Conservation (phyloP, 2,329 filamentous ascomycete genomes). For the Paecilomyces sp. region DNA sequence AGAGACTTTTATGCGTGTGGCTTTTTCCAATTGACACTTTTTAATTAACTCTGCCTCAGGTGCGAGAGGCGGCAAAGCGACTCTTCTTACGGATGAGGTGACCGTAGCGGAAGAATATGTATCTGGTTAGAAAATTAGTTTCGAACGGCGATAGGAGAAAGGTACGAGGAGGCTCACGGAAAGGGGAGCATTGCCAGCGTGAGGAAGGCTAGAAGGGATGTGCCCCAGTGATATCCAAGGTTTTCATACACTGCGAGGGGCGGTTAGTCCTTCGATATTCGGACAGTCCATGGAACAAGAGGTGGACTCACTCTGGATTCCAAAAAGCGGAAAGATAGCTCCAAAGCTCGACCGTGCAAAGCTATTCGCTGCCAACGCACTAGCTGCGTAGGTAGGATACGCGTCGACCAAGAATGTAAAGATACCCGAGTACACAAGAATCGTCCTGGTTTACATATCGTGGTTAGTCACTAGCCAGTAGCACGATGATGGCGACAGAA, state of each 20-base stretch:
- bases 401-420: slow-evolving; percentile 78
- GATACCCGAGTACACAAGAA: slow-evolving; percentile 74
- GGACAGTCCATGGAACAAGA: neutral
- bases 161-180: slow-evolving; percentile 24
- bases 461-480: slow-evolving; percentile 1
- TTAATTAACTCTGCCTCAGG: slow-evolving; percentile 4
- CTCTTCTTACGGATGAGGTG: slow-evolving; percentile 34
- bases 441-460: slow-evolving; percentile 48
- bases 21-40: neutral
- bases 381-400: slow-evolving; percentile 41
- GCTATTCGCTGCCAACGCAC: slow-evolving; percentile 74
- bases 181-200: slow-evolving; percentile 39
- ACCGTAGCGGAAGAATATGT: slow-evolving; percentile 38
- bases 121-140: slow-evolving; percentile 18
- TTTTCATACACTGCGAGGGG: slow-evolving; percentile 36
- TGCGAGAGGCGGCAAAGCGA: slow-evolving; percentile 27
- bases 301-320: slow-evolving; percentile 45
- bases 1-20: too few species aligned
- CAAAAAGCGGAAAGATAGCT: slow-evolving; percentile 70
- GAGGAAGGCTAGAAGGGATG: slow-evolving; percentile 36
- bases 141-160: slow-evolving; percentile 1
- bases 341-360: slow-evolving; percentile 74
- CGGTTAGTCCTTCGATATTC: neutral
- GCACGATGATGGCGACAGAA: slow-evolving; percentile 11
- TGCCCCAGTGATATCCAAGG: slow-evolving; percentile 41